phyloP scores from a whole-genome alignment of 2,329 filamentous ascomycete genomes.

The Kalmusia sp. region DNA sequence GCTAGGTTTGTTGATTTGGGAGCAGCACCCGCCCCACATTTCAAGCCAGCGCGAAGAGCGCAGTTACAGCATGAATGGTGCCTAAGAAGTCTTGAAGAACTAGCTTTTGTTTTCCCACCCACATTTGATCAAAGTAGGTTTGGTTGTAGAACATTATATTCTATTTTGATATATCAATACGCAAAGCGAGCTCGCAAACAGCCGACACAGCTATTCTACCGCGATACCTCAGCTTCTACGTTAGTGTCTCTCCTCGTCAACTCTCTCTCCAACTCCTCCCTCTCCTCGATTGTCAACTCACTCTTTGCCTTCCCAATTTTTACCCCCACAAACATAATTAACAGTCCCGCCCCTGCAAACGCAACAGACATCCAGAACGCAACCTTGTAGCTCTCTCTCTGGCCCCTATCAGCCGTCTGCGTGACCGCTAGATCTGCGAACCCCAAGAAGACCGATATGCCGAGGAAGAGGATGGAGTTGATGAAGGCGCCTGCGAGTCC shows the following conservation, averaged over 20 bases:
- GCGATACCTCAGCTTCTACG: background rate
- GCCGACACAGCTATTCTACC: background rate
- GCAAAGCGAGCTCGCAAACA: too few species aligned
- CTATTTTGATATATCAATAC: too few species aligned
- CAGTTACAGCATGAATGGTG: too few species aligned
- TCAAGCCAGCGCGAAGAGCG: too few species aligned
- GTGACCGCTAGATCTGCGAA: conserved; percentile 45
- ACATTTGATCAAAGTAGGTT: too few species aligned
- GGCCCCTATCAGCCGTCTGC: conserved; percentile 37
- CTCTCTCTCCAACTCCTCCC: conserved; percentile 37
- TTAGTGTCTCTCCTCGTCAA: conserved; percentile 25
- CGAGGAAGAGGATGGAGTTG: conserved; percentile 45
- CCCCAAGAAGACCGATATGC: conserved; percentile 45
- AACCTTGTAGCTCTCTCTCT: conserved; percentile 43
- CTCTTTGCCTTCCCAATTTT: conserved; percentile 46
- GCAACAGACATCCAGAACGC: conserved; percentile 47
- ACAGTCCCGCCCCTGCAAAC: conserved; percentile 32
- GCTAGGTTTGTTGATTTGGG: too few species aligned
- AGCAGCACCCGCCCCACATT: too few species aligned
- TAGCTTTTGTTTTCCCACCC: too few species aligned
- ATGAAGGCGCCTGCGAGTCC: conserved; percentile 46
- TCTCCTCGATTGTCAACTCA: conserved; percentile 43
- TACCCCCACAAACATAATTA: conserved; percentile 46
- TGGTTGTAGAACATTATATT: too few species aligned
- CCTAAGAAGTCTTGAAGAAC: too few species aligned